phyloP scores from a whole-genome alignment of 495 filamentous ascomycete genomes.

The Oidiodendron maius region DNA sequence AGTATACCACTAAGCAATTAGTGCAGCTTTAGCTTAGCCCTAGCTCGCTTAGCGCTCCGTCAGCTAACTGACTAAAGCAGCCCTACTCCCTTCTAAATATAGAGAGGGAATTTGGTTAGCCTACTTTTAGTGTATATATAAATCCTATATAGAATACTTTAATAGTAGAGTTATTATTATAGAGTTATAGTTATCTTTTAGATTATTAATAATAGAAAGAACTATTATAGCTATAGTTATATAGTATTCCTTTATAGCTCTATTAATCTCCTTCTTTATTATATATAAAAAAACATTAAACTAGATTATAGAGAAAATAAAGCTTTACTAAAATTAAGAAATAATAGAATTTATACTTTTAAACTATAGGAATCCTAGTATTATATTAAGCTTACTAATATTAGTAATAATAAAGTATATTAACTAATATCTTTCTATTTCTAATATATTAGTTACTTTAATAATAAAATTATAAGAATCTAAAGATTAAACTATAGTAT shows the following conservation, averaged over 20 bases:
- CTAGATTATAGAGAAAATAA: not conserved
- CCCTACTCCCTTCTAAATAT: too few species aligned
- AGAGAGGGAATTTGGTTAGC: too few species aligned
- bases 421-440: too few species aligned
- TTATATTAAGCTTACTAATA: not conserved
- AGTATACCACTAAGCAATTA: too few species aligned
- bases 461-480: too few species aligned
- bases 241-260: not conserved
- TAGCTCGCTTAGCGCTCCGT: too few species aligned
- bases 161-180: not conserved
- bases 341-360: not conserved
- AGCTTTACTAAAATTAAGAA: not conserved
- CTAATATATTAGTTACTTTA: too few species aligned
- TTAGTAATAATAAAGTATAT: not conserved
- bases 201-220: not conserved
- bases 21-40: too few species aligned
- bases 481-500: too few species aligned
- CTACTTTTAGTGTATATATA: not conserved
- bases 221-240: not conserved
- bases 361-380: not conserved
- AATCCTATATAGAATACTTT: not conserved
- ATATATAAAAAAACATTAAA: not conserved
- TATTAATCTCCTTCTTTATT: not conserved
- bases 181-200: not conserved
- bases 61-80: too few species aligned